Base-by-base conservation (phyloP, 2,329 filamentous ascomycete species). In the Trichothecium roseum region DNA sequence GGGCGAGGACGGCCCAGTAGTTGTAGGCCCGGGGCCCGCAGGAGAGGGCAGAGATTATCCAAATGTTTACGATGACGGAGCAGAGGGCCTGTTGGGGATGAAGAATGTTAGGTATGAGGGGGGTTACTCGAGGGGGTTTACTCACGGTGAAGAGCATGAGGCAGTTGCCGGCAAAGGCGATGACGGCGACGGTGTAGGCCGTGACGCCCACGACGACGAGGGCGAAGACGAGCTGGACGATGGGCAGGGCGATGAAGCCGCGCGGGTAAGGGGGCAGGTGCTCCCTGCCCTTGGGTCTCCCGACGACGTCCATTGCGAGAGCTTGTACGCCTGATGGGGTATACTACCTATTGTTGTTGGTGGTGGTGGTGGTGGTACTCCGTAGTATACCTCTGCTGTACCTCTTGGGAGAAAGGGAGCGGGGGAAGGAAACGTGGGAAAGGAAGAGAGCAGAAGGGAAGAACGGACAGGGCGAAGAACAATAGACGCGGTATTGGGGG, bases 1-100 rank as follows among this genome's bases (percentile, higher is more conserved):
- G 54, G 16, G 55, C 56, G 4, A 75, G 50, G 7, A 69, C 56
- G 18, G 66, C 65, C 63, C 68, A 73, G 52, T 68, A 68, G 50
- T 74, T 75, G 52, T 67, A 72, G 15, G 58, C 45, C 3, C 50
- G 49, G n/a, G 60, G 56, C 1, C 53, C 47, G 16, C 54, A 56
- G 27, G 54, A 57, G 29, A 60, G 54, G n/a, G 64, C 59, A 13
- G 65, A 51, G 9, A 72, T 47, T 34, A 62, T 53, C 53, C 73
- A 76, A 40, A 64, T 52, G 32, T 56, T 57, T 26, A 59, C 51
- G 38, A 67, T 53, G 13, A 74, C 32, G 5, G 66, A 68, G 20
- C 57, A 55, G 28, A 71, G 40, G 39, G 53, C 47, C 63, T 67
- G 12, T 26, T 16, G n/a, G n/a, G n/a, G n/a, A n/a, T n/a, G n/a